These are phyloP conservation scores for Decorospora gaudefroyi DNA, from an alignment of 2,329 filamentous ascomycete genomes.

Conservation along the genomic window DNA sequence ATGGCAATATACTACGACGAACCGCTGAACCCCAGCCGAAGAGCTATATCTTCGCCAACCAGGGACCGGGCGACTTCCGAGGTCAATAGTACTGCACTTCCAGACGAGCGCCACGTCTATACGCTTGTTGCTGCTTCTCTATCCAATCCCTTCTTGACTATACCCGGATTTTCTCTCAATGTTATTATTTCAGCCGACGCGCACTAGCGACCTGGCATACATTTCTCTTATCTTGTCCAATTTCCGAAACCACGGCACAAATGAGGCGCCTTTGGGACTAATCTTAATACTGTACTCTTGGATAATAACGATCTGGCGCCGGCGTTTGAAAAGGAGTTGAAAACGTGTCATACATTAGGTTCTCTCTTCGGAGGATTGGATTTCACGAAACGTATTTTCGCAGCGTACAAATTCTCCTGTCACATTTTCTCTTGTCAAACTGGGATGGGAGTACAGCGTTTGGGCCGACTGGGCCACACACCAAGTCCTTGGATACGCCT, in stretches of 20 bases:
- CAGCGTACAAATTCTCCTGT: neutral
- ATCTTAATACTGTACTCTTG: constrained; percentile 11
- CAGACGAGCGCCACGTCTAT: neutral
- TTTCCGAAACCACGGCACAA: neutral
- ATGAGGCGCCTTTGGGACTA: constrained; percentile 7
- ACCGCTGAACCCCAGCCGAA: constrained; percentile 46
- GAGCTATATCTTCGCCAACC: constrained; percentile 56
- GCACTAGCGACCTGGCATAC: neutral
- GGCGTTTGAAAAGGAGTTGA: constrained; percentile 11
- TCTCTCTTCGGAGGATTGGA: constrained; percentile 1
- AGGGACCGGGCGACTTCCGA: constrained; percentile 52
- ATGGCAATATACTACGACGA: constrained; percentile 34
- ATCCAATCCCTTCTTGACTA: constrained; percentile 9
- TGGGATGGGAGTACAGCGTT: too few species aligned
- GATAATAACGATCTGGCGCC: constrained; percentile 8
- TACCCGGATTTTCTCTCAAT: constrained; percentile 13
- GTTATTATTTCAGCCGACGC: constrained; percentile 1
- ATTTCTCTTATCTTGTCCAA: constrained; percentile 1
- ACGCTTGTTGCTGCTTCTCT: constrained; percentile 3
- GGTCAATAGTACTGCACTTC: constrained; percentile 9
- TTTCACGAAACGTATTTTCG: constrained; percentile 4
- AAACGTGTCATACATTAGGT: constrained; percentile 5
- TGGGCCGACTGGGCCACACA: too few species aligned
- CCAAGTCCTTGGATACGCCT: too few species aligned
- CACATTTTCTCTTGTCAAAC: neutral